Evolutionary conservation across 345 rosid species (phyloP), one percentile per base, ranked within the genome.

Genomic region (Turritis glabra): DNA sequence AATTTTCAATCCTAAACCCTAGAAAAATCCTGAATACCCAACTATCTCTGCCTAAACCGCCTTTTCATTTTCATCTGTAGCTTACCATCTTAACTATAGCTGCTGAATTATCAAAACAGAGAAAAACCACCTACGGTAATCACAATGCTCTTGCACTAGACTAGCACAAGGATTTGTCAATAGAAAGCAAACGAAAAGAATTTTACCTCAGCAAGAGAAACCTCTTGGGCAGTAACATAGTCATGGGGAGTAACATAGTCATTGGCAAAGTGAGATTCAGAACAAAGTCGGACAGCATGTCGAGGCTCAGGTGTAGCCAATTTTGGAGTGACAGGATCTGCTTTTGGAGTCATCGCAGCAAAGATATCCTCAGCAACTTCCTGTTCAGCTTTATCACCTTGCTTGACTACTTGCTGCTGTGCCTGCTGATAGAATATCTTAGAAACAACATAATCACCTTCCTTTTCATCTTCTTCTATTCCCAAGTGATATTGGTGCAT

Each of bases 401-500:
- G 87, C 65, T 80, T 86, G 9, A 22, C 64, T 0, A 43, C n/a
- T 1, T 2, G 88, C 77, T 83, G 95, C 84, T 93, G 92, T 65
- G 79, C 91, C 80, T 84, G 97, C 84, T 95, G 96, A 73, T 80
- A 84, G 81, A 81, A 89, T 79, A 95, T 84, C 73, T 95, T 95
- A 9, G 99, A 92, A 71, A 92, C 72, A 41, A 95, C 90, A 50
- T 84, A 87, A n/a, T 95, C 88, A 18, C 92, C 89, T 5, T 92
- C 96, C 72, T 77, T 89, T 83, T 95, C 99, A 44, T 91, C 99
- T 79, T 95, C 97, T 30, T 78, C 88, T 2, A 87, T 89, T 68
- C 99, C 99, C 32, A 95, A 82, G 79, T 95, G 99, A 77, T 95
- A 95, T 44, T 95, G 99, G 69, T 92, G 99, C 99, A 95, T 95